Evolutionary conservation across 257 asterid genomes (phyloP).

Genomic region (Mitragyna speciosa): DNA sequence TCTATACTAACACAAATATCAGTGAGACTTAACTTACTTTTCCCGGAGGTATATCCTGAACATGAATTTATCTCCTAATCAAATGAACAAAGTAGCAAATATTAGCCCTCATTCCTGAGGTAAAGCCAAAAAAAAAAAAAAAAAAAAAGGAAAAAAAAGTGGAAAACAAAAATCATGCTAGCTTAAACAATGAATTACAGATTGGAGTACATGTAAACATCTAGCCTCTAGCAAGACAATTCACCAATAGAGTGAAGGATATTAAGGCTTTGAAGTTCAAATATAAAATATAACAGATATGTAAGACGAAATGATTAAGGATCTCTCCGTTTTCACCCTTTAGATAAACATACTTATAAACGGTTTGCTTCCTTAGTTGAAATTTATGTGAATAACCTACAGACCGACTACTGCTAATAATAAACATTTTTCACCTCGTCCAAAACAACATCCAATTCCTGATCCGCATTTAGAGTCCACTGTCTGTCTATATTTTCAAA

Average conservation of each 20-base stretch:
- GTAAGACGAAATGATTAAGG: neutral
- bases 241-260: neutral
- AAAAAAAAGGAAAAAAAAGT: neutral
- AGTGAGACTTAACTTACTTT: constrained; percentile 25
- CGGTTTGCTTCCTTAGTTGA: neutral
- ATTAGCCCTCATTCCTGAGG: constrained; percentile 8
- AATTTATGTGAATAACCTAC: neutral
- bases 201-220: neutral
- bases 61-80: constrained; percentile 52
- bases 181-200: neutral
- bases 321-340: neutral
- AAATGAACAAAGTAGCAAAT: constrained; percentile 10
- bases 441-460: constrained; percentile 33
- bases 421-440: constrained; percentile 44
- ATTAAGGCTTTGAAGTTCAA: neutral
- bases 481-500: constrained; percentile 34
- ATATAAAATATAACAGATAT: neutral
- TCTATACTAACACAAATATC: neutral
- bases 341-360: neutral
- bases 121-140: neutral
- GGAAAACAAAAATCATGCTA: neutral
- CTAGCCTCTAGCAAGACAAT: neutral
- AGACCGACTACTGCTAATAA: neutral
- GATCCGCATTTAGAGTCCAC: constrained; percentile 30
- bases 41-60: constrained; percentile 36